Base-by-base conservation (phyloP, 129 eudicot species). In the Arctium minus region DNA sequence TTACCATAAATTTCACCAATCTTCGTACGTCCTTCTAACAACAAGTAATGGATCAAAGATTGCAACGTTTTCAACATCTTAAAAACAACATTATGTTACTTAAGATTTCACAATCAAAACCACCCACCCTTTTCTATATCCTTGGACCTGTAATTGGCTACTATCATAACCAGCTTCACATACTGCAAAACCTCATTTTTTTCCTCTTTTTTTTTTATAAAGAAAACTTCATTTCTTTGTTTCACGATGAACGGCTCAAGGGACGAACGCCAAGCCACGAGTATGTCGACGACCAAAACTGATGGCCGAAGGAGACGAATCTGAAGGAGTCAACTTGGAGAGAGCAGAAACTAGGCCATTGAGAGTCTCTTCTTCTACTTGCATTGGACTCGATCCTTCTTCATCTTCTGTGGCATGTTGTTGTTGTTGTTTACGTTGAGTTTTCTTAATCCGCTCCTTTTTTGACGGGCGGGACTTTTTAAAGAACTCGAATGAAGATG, bases 191-290 rank as follows among this genome's bases (percentile, higher is more conserved):
- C 40, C 53, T 73, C 77, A 73, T 60, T 42, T 3, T 13, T 75
- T 32, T 50, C 32, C 35, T 13, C 70, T n/a, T 30, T 30, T 77
- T 74, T 1, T 42, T 42, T 42, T 8, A 42, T 42, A 42, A 42
- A 42, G 0, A 42, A 42, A 42, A 42, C 50, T 42, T 70, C 77
- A 60, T 73, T 79, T 74, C 82, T 71, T 88, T 87, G 79, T 84
- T 37, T 87, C 92, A 60, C 85, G 93, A 35, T 84, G 93, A 83
- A 91, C 87, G 74, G 92, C 87, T 60, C 97, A 87, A 75, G 97
- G 99, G 67, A 87, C 93, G 64, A 95, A 95, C 4, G 97, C 40
- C 74, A 95, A 82, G n/a, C 97, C 99, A 50, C 97, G 97, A 56
- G 86, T 83, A 46, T 85, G 91, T 18, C 93, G 93, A 4, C 90